Conservation (phyloP, 371 early-diverging fungal species). For the Ordospora colligata region DNA sequence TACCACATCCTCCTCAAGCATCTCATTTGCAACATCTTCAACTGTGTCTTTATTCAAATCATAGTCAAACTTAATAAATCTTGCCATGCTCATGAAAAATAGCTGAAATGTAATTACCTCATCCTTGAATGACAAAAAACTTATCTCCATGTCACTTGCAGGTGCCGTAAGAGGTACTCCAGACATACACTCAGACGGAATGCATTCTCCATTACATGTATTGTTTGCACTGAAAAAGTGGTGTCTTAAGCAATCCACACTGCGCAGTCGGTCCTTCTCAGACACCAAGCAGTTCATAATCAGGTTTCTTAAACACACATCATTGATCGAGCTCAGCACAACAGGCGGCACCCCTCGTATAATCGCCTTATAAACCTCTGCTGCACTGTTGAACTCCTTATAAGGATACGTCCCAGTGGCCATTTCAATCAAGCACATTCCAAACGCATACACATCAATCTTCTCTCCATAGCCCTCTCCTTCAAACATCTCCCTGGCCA, state of each 20-base stretch:
- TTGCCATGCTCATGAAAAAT: slow-evolving; percentile 63
- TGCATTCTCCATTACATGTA: slow-evolving; percentile 54
- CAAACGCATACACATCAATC: slow-evolving; percentile 80
- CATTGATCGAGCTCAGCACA: slow-evolving; percentile 66
- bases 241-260: slow-evolving; percentile 69
- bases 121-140: slow-evolving; percentile 29
- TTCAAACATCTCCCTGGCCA: slow-evolving; percentile 63
- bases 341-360: slow-evolving; percentile 72
- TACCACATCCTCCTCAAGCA: slow-evolving; percentile 62
- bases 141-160: slow-evolving; percentile 40
- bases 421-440: slow-evolving; percentile 78
- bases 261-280: slow-evolving; percentile 68
- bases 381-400: slow-evolving; percentile 72
- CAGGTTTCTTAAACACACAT: slow-evolving; percentile 67
- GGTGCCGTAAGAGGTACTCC: slow-evolving; percentile 26
- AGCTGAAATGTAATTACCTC: slow-evolving; percentile 67
- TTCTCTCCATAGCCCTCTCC: slow-evolving; percentile 76
- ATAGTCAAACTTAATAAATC: slow-evolving; percentile 73
- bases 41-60: slow-evolving; percentile 75
- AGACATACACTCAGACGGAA: slow-evolving; percentile 25
- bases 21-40: slow-evolving; percentile 75
- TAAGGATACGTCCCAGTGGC: slow-evolving; percentile 77
- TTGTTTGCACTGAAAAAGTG: slow-evolving; percentile 71
- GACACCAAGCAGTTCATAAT: slow-evolving; percentile 68
- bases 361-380: slow-evolving; percentile 74